Percentiles rank a stretch among this genome's conserved stretches.
These are phyloP conservation scores for Leucosporidium yakuticum DNA, from an alignment of 768 basidiomycete species.

Conservation along the genomic window DNA sequence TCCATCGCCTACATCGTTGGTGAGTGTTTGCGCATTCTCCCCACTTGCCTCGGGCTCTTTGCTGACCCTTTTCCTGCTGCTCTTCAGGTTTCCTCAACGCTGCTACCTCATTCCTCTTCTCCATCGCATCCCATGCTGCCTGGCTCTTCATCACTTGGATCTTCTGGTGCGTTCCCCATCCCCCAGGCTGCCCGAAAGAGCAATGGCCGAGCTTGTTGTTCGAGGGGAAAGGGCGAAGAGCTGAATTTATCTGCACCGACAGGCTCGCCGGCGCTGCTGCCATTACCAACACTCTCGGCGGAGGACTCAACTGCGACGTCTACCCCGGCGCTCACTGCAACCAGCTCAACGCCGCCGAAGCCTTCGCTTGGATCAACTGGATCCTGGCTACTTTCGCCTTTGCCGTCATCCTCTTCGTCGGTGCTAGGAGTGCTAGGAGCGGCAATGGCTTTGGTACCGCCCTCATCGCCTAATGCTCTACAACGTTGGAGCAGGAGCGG, in stretches of 20 bases:
- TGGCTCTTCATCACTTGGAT: slow-evolving; percentile 38
- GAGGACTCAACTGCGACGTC: slow-evolving; percentile 15
- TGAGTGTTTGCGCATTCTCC: slow-evolving; percentile 7
- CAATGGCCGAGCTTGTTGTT: background rate
- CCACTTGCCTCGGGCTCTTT: background rate
- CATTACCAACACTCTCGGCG: slow-evolving; percentile 25
- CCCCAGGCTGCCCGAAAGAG: background rate
- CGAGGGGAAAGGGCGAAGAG: no score
- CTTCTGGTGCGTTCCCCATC: slow-evolving; percentile 30
- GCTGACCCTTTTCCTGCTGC: background rate
- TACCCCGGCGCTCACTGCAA: slow-evolving; percentile 26
- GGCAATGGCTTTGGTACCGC: slow-evolving; percentile 33
- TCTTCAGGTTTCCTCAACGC: slow-evolving; percentile 29
- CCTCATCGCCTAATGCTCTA: slow-evolving; percentile 6
- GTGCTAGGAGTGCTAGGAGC: slow-evolving; percentile 13
- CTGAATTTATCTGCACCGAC: no score
- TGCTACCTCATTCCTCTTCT: slow-evolving; percentile 35
- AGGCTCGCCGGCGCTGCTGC: slow-evolving; percentile 37
- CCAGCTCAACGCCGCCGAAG: slow-evolving; percentile 33
- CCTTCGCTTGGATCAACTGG: slow-evolving; percentile 37
- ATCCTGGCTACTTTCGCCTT: slow-evolving; percentile 32
- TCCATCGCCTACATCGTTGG: slow-evolving; percentile 30
- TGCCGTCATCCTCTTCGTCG: slow-evolving; percentile 15
- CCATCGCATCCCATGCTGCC: slow-evolving; percentile 34
- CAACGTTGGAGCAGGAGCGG: background rate